phyloP scores from a whole-genome alignment of 148 eudicot species.

The Fallopia convolvulus region DNA sequence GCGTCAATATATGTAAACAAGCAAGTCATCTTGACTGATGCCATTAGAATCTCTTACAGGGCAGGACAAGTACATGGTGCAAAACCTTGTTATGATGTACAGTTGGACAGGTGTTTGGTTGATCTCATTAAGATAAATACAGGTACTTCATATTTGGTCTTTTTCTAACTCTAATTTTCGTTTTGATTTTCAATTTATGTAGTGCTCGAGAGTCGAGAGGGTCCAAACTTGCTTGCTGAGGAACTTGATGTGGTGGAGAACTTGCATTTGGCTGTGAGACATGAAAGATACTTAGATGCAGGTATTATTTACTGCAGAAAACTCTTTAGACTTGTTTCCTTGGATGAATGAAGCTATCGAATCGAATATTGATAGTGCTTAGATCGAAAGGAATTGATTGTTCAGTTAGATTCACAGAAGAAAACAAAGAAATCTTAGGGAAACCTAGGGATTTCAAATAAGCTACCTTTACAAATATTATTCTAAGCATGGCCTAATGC shows the following conservation, averaged over 20 bases:
- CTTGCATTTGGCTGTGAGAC: conserved; percentile 49
- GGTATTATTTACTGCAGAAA: conserved; percentile 29
- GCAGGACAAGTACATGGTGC: conserved; percentile 29
- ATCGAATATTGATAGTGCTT: too few species aligned
- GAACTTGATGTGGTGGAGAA: conserved; percentile 46
- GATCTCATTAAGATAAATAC: neutral
- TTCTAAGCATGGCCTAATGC: too few species aligned
- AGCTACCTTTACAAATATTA: too few species aligned
- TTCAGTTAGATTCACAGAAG: too few species aligned
- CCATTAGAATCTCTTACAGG: conserved; percentile 44
- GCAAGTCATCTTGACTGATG: conserved; percentile 54
- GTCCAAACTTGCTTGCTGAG: conserved; percentile 48
- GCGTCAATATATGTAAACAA: conserved; percentile 69
- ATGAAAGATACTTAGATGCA: conserved; percentile 74
- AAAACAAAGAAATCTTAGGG: too few species aligned
- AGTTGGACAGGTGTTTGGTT: conserved; percentile 48
- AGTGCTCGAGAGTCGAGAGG: conserved; percentile 60
- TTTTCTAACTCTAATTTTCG: neutral
- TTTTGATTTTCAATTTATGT: neutral
- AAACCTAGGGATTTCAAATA: too few species aligned
- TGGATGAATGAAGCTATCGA: neutral
- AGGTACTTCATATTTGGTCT: neutral
- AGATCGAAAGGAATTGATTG: too few species aligned
- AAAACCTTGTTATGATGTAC: conserved; percentile 51
- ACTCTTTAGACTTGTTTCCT: neutral